A percentile compares a stretch with the other conserved stretches of the same genome.
Evolutionary conservation across 805 yeast genomes (phyloP).

Genomic region (Ogataea kodamae): DNA sequence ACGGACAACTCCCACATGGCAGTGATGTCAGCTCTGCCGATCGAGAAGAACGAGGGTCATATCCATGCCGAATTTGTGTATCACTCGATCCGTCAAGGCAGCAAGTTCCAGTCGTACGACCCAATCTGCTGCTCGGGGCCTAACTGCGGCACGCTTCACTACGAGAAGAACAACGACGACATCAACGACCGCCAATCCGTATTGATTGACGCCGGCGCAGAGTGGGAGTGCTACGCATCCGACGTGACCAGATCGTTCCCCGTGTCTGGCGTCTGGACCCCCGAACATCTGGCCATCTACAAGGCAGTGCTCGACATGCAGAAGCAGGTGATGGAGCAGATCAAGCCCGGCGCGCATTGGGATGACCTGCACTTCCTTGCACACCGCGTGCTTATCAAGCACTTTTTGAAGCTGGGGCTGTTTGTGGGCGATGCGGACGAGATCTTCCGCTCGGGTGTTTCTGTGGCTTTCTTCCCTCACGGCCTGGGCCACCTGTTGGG

Average conservation of each 20-base stretch:
- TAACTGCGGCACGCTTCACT: conserved; percentile 86
- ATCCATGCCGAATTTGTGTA: conserved; percentile 94
- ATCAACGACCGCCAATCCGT: conserved; percentile 59
- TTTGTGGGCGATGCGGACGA: conserved; percentile 59
- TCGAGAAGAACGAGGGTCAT: conserved; percentile 84
- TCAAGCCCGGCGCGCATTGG: conserved; percentile 84
- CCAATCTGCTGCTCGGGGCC: conserved; percentile 96
- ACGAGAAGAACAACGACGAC: conserved; percentile 73
- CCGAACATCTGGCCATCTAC: conserved; percentile 81
- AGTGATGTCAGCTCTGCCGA: conserved; percentile 89
- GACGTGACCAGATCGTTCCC: conserved; percentile 98
- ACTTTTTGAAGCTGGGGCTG: conserved; percentile 70
- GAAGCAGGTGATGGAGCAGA: conserved; percentile 57
- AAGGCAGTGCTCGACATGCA: conserved; percentile 84
- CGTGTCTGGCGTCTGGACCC: conserved; percentile 81
- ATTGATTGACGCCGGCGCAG: conserved; percentile 95
- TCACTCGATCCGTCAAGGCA: conserved; percentile 91
- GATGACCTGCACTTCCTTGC: conserved; percentile 78
- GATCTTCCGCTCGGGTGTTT: conserved; percentile 63
- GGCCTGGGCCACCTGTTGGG: conserved; percentile 94
- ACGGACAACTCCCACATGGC: conserved; percentile 87
- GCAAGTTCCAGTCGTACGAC: conserved; percentile 84
- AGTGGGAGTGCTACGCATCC: conserved; percentile 88
- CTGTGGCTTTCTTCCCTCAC: conserved; percentile 87
- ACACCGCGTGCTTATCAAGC: conserved; percentile 71